Percentiles rank a stretch among this genome's conserved stretches.
These are phyloP conservation scores for Aspergillus funiculosus DNA, from an alignment of 495 filamentous ascomycete species.

Conservation along the genomic window DNA sequence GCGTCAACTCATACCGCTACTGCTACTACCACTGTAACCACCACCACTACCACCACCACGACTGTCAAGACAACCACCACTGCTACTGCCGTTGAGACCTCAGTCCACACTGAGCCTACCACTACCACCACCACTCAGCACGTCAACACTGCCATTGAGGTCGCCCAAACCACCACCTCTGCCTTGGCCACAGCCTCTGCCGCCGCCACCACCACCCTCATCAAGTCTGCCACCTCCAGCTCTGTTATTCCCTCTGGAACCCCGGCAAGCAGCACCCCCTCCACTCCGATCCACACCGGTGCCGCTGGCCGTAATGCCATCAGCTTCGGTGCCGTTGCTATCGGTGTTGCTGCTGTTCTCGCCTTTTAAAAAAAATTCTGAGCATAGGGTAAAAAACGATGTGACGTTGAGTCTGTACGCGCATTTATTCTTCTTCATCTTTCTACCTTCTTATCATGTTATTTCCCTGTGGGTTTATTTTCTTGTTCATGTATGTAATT, in stretches of 20 bases:
- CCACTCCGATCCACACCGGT: conserved; percentile 36
- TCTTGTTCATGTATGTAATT: conserved; percentile 12
- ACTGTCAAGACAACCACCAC: conserved; percentile 24
- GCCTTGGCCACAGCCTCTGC: conserved; percentile 19
- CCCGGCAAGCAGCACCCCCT: conserved; percentile 22
- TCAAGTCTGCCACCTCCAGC: conserved; percentile 17
- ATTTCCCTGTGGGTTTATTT: background rate
- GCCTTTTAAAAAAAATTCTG: conserved; percentile 33
- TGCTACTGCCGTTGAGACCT: no score
- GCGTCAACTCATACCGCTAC: conserved; percentile 17
- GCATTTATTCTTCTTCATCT: background rate
- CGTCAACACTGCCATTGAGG: conserved; percentile 13
- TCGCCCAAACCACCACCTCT: conserved; percentile 23
- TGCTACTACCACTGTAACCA: conserved; percentile 23
- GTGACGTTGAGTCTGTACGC: conserved; percentile 2
- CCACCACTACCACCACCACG: conserved; percentile 11
- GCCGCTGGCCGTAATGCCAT: conserved; percentile 44
- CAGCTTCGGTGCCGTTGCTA: conserved; percentile 43
- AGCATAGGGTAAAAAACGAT: background rate
- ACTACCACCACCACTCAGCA: conserved; percentile 14
- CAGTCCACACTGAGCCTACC: conserved; percentile 13
- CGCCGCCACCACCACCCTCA: conserved; percentile 16
- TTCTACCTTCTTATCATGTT: background rate
- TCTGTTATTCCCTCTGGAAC: conserved; percentile 16
- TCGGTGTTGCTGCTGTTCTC: conserved; percentile 38